Evolutionary conservation across 805 yeast genomes (phyloP), one percentile per base, ranked within the genome.

Genomic region (Spathaspora sp.): DNA sequence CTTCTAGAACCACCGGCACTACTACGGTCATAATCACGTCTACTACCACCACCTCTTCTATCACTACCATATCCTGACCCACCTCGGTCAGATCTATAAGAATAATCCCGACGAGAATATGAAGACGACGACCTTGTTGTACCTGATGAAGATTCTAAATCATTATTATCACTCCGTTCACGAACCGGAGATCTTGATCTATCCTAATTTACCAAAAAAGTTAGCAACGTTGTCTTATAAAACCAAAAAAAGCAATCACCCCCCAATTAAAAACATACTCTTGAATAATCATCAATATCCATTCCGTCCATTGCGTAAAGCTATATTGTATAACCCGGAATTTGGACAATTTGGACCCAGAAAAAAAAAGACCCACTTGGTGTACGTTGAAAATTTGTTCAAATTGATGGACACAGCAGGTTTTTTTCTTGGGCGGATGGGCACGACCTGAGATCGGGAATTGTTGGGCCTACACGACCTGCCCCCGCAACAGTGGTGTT

Each of bases 231-330:
- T 10, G 5, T 14, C 47, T 11, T 14, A 26, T 2, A 12, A 45
- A 45, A 31, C 46, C 23, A 45, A 35, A 10, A 48, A 42, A 19
- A 16, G 16, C 23, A 35, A 17, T n/a, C 26, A 23, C 26, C 26
- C 26, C 26, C 26, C 26, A 4, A 44, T 9, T n/a, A n/a, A 38
- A 28, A 54, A 78, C 83, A 67, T 78, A 80, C 85, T 67, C 84
- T 80, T 64, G 82, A 72, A 60, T 79, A 79, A 57, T 81, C 83
- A 63, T 82, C 88, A 56, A 81, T 75, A 58, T 83, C 87, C 83
- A 83, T 82, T 51, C 70, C 76, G 52, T 81, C 86, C 86, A 81
- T 81, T 51, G 54, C 63, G n/a, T 17, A 7, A 18, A 42, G 18
- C 29, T 40, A 19, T 7, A 5, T 12, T 35, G 8, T 35, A 8